These are phyloP conservation scores for Antarctomyces pellizariae DNA, from an alignment of 495 filamentous ascomycete genomes.

Conservation along the genomic window DNA sequence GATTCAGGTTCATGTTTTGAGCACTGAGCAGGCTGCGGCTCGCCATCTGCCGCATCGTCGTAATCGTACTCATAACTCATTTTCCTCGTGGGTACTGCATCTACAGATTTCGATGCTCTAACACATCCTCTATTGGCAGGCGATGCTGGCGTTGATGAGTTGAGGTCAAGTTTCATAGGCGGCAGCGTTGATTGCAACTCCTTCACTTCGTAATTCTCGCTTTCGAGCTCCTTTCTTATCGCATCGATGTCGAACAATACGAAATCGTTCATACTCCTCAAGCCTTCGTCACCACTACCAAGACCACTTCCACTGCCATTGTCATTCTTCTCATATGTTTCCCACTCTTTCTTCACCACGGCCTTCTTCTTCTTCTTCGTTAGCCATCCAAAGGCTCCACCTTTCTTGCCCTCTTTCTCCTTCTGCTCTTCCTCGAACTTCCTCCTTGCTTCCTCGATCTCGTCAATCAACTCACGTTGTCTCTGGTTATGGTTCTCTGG, in stretches of 20 bases:
- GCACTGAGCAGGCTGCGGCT: too few relatives aligned
- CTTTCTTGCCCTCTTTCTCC: slow-evolving; percentile 35
- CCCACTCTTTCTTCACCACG: slow-evolving; percentile 70
- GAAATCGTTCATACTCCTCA: slow-evolving; percentile 18
- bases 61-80: too few relatives aligned
- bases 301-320: slow-evolving; percentile 10
- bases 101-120: too few relatives aligned
- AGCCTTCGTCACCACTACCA: slow-evolving; percentile 19
- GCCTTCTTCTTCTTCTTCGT: slow-evolving; percentile 47
- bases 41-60: too few relatives aligned
- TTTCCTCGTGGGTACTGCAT: too few relatives aligned
- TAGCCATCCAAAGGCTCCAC: slow-evolving; percentile 50
- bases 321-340: slow-evolving; percentile 54
- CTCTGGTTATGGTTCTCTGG: slow-evolving; percentile 76
- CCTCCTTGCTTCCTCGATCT: slow-evolving; percentile 85
- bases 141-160: slow-evolving; percentile 14
- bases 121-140: too few relatives aligned
- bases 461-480: slow-evolving; percentile 81
- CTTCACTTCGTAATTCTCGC: slow-evolving; percentile 36
- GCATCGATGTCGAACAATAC: slow-evolving; percentile 94
- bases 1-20: too few relatives aligned
- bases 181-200: slow-evolving; percentile 76
- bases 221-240: slow-evolving; percentile 66
- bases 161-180: slow-evolving; percentile 58
- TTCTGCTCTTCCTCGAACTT: slow-evolving; percentile 51